Evolutionary conservation across 2,329 filamentous ascomycete genomes (phyloP).

Genomic region (Paecilomyces formosus): DNA sequence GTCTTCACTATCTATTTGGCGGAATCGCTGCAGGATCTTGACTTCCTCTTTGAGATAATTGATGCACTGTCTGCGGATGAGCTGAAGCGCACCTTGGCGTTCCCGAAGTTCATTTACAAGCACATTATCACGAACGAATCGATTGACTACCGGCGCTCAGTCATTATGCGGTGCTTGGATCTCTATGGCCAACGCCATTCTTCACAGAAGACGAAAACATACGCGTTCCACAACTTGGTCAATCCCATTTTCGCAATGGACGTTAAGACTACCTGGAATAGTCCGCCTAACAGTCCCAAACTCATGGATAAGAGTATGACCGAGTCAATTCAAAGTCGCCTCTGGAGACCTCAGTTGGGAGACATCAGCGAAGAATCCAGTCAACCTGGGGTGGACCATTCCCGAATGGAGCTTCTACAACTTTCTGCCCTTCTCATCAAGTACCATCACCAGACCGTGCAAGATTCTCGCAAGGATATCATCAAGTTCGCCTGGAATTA

Average conservation of each 20-base stretch:
- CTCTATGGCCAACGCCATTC: constrained; percentile 72
- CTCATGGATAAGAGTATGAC: constrained; percentile 83
- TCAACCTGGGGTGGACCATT: constrained; percentile 86
- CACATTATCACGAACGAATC: constrained; percentile 78
- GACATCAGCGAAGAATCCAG: constrained; percentile 76
- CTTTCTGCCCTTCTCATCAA: constrained; percentile 93
- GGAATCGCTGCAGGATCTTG: constrained; percentile 66
- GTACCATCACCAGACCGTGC: constrained; percentile 79
- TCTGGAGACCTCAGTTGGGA: constrained; percentile 84
- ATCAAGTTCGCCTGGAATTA: constrained; percentile 99
- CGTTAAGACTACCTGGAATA: constrained; percentile 72
- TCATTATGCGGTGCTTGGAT: constrained; percentile 80
- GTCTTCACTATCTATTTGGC: constrained; percentile 76
- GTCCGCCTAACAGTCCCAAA: constrained; percentile 53
- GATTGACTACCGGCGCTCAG: constrained; percentile 74
- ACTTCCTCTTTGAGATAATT: constrained; percentile 76
- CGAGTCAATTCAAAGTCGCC: constrained; percentile 80
- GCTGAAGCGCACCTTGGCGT: constrained; percentile 65
- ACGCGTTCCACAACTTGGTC: constrained; percentile 82
- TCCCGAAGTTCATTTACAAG: constrained; percentile 78
- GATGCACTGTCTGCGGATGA: constrained; percentile 78
- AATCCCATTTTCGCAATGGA: constrained; percentile 97
- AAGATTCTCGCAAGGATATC: constrained; percentile 91
- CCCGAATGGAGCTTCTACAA: constrained; percentile 90
- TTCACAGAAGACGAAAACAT: constrained; percentile 86